These are phyloP conservation scores for Kwoniella newhampshirensis DNA, from an alignment of 768 basidiomycete genomes.

Conservation along the genomic window DNA sequence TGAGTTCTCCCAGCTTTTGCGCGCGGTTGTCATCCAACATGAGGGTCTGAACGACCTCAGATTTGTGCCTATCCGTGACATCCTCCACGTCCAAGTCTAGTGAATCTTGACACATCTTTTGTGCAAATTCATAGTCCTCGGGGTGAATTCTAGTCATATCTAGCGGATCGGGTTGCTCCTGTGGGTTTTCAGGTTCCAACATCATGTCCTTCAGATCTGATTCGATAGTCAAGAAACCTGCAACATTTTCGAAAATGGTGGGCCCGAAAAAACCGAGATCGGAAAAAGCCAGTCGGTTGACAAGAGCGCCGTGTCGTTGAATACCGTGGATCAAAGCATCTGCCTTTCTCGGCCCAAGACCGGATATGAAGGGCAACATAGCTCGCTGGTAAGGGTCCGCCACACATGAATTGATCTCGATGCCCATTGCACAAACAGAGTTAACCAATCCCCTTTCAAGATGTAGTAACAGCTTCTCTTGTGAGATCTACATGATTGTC, in stretches of 20 bases:
- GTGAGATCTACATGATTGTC: conserved; percentile 65
- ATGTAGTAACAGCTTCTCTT: conserved; percentile 74
- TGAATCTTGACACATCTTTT: conserved; percentile 97
- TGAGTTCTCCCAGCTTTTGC: conserved; percentile 81
- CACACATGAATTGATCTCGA: conserved; percentile 92
- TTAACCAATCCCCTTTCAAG: conserved; percentile 89
- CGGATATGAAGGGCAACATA: conserved; percentile 84
- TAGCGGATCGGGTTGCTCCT: conserved; percentile 77
- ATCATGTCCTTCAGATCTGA: conserved; percentile 60
- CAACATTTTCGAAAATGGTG: conserved; percentile 86
- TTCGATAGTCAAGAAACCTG: conserved; percentile 64
- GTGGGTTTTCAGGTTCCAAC: conserved; percentile 64
- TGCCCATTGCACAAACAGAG: conserved; percentile 85
- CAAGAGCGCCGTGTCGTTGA: conserved; percentile 76
- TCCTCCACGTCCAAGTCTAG: conserved; percentile 98
- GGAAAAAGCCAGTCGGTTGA: conserved; percentile 86
- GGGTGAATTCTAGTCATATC: conserved; percentile 96
- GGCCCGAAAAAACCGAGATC: conserved; percentile 75
- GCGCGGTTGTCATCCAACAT: conserved; percentile 78
- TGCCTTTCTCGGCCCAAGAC: conserved; percentile 92
- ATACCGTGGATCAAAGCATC: conserved; percentile 74
- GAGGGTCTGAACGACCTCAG: conserved; percentile 78
- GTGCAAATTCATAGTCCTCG: conserved; percentile 94
- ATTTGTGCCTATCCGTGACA: conserved; percentile 85
- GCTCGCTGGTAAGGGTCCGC: conserved; percentile 84